These are phyloP conservation scores for Pyrenochaeta sp. DNA, from an alignment of 2,329 filamentous ascomycete species.

Conservation along the genomic window DNA sequence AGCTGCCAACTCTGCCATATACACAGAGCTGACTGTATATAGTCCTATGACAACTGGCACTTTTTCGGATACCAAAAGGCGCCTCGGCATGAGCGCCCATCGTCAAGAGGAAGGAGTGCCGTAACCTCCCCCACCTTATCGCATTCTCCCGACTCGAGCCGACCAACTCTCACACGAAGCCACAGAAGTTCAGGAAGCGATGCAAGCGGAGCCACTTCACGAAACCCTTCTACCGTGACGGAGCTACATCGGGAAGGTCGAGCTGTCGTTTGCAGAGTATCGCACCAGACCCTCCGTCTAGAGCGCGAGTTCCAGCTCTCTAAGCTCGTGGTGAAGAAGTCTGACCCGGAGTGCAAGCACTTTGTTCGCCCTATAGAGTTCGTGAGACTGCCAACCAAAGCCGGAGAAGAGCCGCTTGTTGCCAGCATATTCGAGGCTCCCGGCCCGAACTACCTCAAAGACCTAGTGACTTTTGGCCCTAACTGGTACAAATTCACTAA, in stretches of 20 bases:
- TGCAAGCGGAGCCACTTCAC: slow-evolving; percentile 48
- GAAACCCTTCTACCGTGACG: slow-evolving; percentile 59
- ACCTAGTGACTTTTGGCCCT: slow-evolving; percentile 79
- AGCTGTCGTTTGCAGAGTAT: slow-evolving; percentile 81
- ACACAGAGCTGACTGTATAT: slow-evolving; percentile 30
- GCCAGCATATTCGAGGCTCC: slow-evolving; percentile 84
- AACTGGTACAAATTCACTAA: slow-evolving; percentile 51
- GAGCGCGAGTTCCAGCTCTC: slow-evolving; percentile 88
- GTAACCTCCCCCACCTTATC: slow-evolving; percentile 34
- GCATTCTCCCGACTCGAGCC: slow-evolving; percentile 41
- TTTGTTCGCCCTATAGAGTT: slow-evolving; percentile 84
- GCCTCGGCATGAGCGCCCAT: slow-evolving; percentile 23
- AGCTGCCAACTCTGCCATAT: slow-evolving; percentile 10
- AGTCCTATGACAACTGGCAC: slow-evolving; percentile 88
- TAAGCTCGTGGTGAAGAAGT: slow-evolving; percentile 73
- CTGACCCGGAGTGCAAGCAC: slow-evolving; percentile 76
- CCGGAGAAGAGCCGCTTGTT: slow-evolving; percentile 76
- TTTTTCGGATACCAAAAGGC: slow-evolving; percentile 53
- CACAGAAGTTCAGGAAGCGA: slow-evolving; percentile 50
- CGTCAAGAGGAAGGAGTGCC: slow-evolving; percentile 38
- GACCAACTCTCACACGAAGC: slow-evolving; percentile 34
- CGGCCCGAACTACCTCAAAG: slow-evolving; percentile 75
- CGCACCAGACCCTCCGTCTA: slow-evolving; percentile 80
- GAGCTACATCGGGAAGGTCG: slow-evolving; percentile 48
- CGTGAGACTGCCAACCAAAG: slow-evolving; percentile 72